phyloP scores from a whole-genome alignment of 2,329 filamentous ascomycete species.

The Grosmannia serpens region DNA sequence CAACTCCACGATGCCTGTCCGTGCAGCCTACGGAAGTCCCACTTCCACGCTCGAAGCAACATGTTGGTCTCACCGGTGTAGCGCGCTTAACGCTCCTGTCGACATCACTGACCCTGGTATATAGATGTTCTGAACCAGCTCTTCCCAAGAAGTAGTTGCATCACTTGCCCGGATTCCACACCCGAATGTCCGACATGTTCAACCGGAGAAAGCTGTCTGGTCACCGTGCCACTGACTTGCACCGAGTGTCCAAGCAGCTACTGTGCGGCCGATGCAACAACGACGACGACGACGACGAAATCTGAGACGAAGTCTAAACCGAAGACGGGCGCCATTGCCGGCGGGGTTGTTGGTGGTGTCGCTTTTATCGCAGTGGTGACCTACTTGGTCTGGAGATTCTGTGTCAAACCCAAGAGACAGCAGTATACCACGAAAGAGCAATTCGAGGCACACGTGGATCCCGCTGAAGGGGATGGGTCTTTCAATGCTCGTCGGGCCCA shows the following conservation, averaged over 20 bases:
- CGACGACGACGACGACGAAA: conserved; percentile 12
- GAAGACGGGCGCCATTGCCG: conserved; percentile 77
- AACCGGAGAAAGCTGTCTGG: conserved; percentile 30
- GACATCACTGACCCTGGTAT: neutral
- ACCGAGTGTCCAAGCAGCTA: conserved; percentile 34
- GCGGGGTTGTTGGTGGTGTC: conserved; percentile 80
- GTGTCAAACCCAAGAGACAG: conserved; percentile 67
- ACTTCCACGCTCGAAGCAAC: neutral
- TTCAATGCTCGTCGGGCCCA: conserved; percentile 43
- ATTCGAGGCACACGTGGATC: conserved; percentile 39
- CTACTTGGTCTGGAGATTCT: conserved; percentile 80
- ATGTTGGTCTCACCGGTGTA: neutral
- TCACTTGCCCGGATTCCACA: conserved; percentile 30
- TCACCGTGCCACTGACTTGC: conserved; percentile 33
- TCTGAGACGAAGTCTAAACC: conserved; percentile 23
- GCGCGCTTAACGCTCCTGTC: neutral
- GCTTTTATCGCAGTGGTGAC: conserved; percentile 61
- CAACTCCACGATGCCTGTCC: neutral
- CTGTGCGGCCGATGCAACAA: conserved; percentile 23
- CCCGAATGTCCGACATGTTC: conserved; percentile 35
- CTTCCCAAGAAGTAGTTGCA: conserved; percentile 30
- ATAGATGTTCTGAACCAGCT: conserved; percentile 19
- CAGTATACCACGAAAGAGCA: conserved; percentile 33
- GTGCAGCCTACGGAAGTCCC: neutral
- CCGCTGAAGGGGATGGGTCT: conserved; percentile 36